phyloP scores from a whole-genome alignment of 1,139 yeast species.

The Taphrina betulina region DNA sequence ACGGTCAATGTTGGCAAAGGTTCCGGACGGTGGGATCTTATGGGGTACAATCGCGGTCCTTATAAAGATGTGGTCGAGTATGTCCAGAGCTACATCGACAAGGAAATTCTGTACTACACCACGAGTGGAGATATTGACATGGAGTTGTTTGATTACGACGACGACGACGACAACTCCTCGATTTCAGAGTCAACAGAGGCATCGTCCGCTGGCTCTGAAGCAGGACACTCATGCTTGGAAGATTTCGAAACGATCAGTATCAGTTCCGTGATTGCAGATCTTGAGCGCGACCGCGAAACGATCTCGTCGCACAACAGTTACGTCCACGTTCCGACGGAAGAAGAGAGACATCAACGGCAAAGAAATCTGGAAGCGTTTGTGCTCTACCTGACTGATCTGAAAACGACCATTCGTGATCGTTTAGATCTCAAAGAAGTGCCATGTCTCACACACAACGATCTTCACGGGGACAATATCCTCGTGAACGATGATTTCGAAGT shows the following conservation, averaged over 20 bases:
- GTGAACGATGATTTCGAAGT: background rate
- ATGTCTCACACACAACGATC: slow-evolving; percentile 10
- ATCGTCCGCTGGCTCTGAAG: background rate
- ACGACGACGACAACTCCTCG: background rate
- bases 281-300: too few species aligned
- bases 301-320: background rate
- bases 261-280: background rate
- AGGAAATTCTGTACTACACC: slow-evolving; percentile 9
- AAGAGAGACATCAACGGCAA: background rate
- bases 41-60: background rate
- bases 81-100: slow-evolving; percentile 7
- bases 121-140: slow-evolving; percentile 7
- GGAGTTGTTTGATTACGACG: slow-evolving; percentile 5
- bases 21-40: background rate
- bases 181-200: background rate
- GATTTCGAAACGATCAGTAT: slow-evolving; percentile 2
- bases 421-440: slow-evolving; percentile 6
- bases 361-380: slow-evolving; percentile 5
- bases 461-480: slow-evolving; percentile 5
- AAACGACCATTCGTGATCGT: background rate
- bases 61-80: slow-evolving; percentile 3
- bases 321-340: background rate
- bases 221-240: background rate
- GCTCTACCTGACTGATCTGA: background rate
- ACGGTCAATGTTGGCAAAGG: slow-evolving; percentile 3